Percentiles rank a stretch among this genome's conserved stretches.
Evolutionary conservation across 352 stramenopile genomes (phyloP).

Genomic region (Lagenidium giganteum): DNA sequence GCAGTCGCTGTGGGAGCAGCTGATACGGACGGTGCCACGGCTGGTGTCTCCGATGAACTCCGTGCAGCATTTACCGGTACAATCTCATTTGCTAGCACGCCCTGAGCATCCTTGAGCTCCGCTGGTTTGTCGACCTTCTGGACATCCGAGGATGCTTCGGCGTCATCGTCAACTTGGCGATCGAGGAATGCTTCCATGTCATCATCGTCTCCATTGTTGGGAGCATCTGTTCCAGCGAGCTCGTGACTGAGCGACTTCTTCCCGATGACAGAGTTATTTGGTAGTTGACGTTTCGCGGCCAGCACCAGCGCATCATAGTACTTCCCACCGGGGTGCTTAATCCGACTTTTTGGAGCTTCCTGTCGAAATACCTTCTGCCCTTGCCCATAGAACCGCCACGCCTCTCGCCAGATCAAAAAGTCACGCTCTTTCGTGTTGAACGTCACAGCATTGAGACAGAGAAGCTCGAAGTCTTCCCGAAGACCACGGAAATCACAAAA

Average conservation of each 20-base stretch:
- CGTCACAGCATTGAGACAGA: constrained; percentile 94
- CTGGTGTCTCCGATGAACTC: neutral
- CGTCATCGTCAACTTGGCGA: constrained; percentile 15
- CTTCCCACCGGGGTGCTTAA: constrained; percentile 72
- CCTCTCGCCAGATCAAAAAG: constrained; percentile 90
- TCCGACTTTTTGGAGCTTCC: constrained; percentile 61
- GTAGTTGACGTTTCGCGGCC: constrained; percentile 73
- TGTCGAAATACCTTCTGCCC: constrained; percentile 70
- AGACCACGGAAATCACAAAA: constrained; percentile 71
- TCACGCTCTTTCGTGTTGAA: constrained; percentile 92
- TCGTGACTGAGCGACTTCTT: constrained; percentile 33
- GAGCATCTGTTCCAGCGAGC: constrained; percentile 14
- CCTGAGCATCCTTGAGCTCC: no score
- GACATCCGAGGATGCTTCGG: no score
- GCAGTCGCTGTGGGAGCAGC: constrained; percentile 2
- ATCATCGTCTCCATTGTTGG: constrained; percentile 20
- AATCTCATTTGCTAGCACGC: no score
- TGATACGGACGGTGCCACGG: constrained; percentile 7
- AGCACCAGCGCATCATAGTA: constrained; percentile 65
- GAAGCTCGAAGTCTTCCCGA: constrained; percentile 92
- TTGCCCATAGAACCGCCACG: constrained; percentile 89
- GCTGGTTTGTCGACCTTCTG: constrained; percentile 20
- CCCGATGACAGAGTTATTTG: constrained; percentile 68
- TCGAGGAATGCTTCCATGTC: constrained; percentile 15
- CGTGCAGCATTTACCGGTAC: constrained; percentile 11